Base-by-base conservation (phyloP, 2,329 filamentous ascomycete species). In the Verruconis gallopava region DNA sequence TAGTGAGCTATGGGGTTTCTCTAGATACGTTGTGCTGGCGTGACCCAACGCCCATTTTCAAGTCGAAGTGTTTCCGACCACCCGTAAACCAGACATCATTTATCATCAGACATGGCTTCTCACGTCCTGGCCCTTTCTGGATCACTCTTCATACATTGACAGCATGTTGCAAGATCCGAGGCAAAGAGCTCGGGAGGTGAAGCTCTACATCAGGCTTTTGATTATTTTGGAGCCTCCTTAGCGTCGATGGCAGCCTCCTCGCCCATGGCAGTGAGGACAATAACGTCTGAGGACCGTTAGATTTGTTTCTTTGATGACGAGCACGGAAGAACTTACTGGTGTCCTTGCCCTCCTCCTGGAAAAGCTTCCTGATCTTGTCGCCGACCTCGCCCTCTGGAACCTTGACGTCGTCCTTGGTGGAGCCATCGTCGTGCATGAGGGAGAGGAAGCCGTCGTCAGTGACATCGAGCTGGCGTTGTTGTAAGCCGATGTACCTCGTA, bases 401-500 rank as follows among this genome's bases (percentile, higher is more conserved):
- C 72, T 85, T 86, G 66, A 96, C 85, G 64, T 98, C 89, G 58
- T 94, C 85, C 77, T 95, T 95, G 71, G 78, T 81, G 64, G 75
- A 71, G 61, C 88, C 88, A 54, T 81, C 76, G 51, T 89, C 81
- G 62, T 73, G 75, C 81, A 96, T 93, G 61, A 98, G 82, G 62
- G 82, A 88, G 55, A 98, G 81, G 79, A 83, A 96, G 51, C 76
- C 85, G 61, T 96, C 91, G 58, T 96, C 91, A 53, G 81, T 81
- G 66, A 95, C 81, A 64, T 95, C 82, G 58, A 95, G 76, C 85
- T 94, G 22, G 12, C 22, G n/a, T 43, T 30, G 30, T 11, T 43
- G 14, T 41, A 35, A 37, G 19, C n/a, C n/a, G n/a, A 6, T 21
- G 17, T 17, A 4, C 19, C 18, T 19, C 34, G 21, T 6, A 43